These are phyloP conservation scores for Stachybotrys chartarum DNA, from an alignment of 2,329 filamentous ascomycete species.

Conservation along the genomic window DNA sequence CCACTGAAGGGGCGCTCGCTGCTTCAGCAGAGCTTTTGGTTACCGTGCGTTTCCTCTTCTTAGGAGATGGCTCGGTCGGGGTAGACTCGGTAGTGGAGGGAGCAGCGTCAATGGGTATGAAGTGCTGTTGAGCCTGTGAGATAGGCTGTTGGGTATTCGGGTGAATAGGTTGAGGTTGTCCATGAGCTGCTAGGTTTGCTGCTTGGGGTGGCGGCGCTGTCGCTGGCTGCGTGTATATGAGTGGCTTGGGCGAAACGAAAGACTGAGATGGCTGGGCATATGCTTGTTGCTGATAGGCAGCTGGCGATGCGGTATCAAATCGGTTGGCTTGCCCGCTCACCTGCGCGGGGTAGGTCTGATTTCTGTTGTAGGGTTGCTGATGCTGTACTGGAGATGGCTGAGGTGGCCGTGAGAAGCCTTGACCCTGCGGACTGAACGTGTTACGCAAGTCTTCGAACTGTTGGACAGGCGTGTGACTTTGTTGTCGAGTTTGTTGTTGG, in stretches of 20 bases:
- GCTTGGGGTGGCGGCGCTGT: background rate
- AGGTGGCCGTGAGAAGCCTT: conserved; percentile 14
- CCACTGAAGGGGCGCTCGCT: conserved; percentile 5
- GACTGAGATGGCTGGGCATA: conserved; percentile 10
- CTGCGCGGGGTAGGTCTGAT: conserved; percentile 14
- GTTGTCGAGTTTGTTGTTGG: conserved; percentile 21
- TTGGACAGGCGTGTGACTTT: conserved; percentile 25
- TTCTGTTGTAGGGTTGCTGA: conserved; percentile 15
- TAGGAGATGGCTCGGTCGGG: conserved; percentile 19
- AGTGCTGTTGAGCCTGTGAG: conserved; percentile 1
- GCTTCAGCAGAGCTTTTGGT: conserved; percentile 18
- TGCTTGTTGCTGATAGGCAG: conserved; percentile 11
- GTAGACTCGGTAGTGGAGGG: conserved; percentile 10
- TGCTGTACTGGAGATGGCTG: conserved; percentile 23
- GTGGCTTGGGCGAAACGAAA: conserved; percentile 12
- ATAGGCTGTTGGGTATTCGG: conserved; percentile 14
- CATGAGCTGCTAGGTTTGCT: background rate
- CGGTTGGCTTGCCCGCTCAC: conserved; percentile 15
- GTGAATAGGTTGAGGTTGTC: background rate
- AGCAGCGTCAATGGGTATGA: conserved; percentile 11
- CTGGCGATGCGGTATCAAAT: conserved; percentile 6
- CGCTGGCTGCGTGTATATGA: conserved; percentile 9
- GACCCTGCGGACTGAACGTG: conserved; percentile 14
- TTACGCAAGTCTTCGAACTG: conserved; percentile 20
- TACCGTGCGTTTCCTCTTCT: conserved; percentile 29